These are phyloP conservation scores for Cadophora luteo-olivacea DNA, from an alignment of 2,329 filamentous ascomycete genomes.

Conservation along the genomic window DNA sequence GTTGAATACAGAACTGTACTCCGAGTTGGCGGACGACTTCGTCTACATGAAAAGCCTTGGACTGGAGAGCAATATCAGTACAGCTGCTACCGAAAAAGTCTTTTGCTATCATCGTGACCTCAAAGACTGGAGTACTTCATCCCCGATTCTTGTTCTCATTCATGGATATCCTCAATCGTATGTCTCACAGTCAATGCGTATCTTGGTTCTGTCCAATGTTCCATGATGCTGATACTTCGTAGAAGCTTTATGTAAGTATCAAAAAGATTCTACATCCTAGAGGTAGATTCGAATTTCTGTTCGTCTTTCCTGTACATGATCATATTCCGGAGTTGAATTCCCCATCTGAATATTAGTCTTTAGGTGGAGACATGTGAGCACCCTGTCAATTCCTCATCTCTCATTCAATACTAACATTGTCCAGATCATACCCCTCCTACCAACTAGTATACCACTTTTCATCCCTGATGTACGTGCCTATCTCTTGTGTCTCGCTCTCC, in stretches of 20 bases:
- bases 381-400: background rate
- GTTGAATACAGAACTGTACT: background rate
- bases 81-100: constrained; percentile 17
- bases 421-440: constrained; percentile 48
- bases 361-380: constrained; percentile 35
- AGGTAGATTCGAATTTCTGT: background rate
- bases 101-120: constrained; percentile 32
- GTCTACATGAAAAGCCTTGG: constrained; percentile 29
- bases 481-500: background rate
- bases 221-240: constrained; percentile 4
- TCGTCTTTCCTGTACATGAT: no score
- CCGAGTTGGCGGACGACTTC: constrained; percentile 18
- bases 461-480: constrained; percentile 47
- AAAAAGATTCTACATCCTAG: background rate
- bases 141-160: constrained; percentile 49
- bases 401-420: constrained; percentile 1
- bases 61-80: constrained; percentile 30
- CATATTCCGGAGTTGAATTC: background rate
- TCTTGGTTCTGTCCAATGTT: background rate
- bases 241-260: constrained; percentile 40
- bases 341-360: background rate
- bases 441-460: constrained; percentile 51
- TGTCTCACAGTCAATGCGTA: constrained; percentile 17
- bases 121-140: constrained; percentile 28
- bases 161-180: constrained; percentile 55